Evolutionary conservation across 2,329 filamentous ascomycete species (phyloP).

Genomic region (Apiospora hydei): DNA sequence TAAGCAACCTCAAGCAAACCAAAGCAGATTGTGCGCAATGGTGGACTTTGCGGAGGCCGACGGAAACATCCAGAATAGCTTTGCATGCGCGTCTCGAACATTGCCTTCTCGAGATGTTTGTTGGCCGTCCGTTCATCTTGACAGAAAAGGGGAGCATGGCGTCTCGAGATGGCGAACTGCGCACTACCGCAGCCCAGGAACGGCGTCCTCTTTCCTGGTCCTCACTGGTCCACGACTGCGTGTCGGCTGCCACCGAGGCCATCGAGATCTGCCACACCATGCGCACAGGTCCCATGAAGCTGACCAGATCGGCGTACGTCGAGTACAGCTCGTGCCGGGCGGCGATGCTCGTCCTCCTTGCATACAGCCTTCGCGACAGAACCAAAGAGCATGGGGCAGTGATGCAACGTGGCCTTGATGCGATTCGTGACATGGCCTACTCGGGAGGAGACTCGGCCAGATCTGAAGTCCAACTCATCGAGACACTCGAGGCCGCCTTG

Average conservation of each 20-base stretch:
- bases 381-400: background rate
- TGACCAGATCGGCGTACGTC: conserved; percentile 62
- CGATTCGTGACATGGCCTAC: conserved; percentile 18
- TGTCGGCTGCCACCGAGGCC: conserved; percentile 59
- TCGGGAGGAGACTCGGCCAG: conserved; percentile 8
- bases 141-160: conserved; percentile 35
- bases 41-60: conserved; percentile 45
- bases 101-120: conserved; percentile 60
- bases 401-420: background rate
- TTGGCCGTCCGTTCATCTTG: conserved; percentile 61
- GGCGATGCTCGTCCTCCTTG: conserved; percentile 52
- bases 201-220: conserved; percentile 31
- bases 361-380: conserved; percentile 3
- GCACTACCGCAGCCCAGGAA: too few relatives aligned
- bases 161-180: background rate
- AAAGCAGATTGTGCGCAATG: conserved; percentile 14
- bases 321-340: conserved; percentile 64
- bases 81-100: conserved; percentile 61
- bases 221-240: conserved; percentile 57
- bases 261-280: conserved; percentile 58
- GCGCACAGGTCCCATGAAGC: conserved; percentile 54
- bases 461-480: conserved; percentile 19
- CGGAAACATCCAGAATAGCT: conserved; percentile 53
- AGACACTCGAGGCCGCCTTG: conserved; percentile 22
- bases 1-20: conserved; percentile 10